Conservation (phyloP, 2,329 filamentous ascomycete species). For the Fusarium subtropicale region DNA sequence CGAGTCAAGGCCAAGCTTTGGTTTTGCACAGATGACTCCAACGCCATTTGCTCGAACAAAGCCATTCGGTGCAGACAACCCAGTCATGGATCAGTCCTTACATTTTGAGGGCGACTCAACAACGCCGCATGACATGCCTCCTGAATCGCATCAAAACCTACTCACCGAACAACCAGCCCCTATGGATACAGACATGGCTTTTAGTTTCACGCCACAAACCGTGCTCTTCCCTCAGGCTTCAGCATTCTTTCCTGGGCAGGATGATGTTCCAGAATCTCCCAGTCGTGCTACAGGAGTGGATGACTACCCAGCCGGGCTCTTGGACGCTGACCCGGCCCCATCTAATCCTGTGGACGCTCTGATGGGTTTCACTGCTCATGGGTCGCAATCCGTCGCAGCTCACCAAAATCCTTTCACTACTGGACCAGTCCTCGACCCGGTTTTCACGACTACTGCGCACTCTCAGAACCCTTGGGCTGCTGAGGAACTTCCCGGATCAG, state of each 20-base stretch:
- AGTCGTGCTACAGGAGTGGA: slow-evolving; percentile 15
- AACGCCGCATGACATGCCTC: slow-evolving; percentile 14
- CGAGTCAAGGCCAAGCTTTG: slow-evolving; percentile 43
- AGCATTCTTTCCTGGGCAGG: slow-evolving; percentile 26
- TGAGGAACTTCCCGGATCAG: slow-evolving; percentile 12
- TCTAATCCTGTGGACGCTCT: slow-evolving; percentile 21
- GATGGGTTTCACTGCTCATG: slow-evolving; percentile 22
- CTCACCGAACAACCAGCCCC: slow-evolving; percentile 27
- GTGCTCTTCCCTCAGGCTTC: slow-evolving; percentile 34
- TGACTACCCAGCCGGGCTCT: slow-evolving; percentile 42
- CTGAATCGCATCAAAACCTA: slow-evolving; percentile 13
- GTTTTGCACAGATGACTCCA: slow-evolving; percentile 41
- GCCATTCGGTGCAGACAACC: slow-evolving; percentile 19
- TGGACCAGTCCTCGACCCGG: slow-evolving; percentile 18
- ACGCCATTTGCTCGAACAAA: slow-evolving; percentile 44
- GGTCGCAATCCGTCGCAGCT: not conserved
- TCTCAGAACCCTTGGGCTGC: slow-evolving; percentile 29
- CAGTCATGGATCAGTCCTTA: slow-evolving; percentile 21
- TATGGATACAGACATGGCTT: slow-evolving; percentile 26
- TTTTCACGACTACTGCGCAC: slow-evolving; percentile 16
- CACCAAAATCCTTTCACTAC: slow-evolving; percentile 22
- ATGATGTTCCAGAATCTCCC: slow-evolving; percentile 12
- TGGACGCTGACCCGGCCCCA: slow-evolving; percentile 25
- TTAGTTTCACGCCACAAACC: slow-evolving; percentile 36
- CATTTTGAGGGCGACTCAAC: slow-evolving; percentile 18